A percentile compares a stretch with the other conserved stretches of the same genome.
phyloP scores from a whole-genome alignment of 306 rosid species.

The Acacia confusa region DNA sequence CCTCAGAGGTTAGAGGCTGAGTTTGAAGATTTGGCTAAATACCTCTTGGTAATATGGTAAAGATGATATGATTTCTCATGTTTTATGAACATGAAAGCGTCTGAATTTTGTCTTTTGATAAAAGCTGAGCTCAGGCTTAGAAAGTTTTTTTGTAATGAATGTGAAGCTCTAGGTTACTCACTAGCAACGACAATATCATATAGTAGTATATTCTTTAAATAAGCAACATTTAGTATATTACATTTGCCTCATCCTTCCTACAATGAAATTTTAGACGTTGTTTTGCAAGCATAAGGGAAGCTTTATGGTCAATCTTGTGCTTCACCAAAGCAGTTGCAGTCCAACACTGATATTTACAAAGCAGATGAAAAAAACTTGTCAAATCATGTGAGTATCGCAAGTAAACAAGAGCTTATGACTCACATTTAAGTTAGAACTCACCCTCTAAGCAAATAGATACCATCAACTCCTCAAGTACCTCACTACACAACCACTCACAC shows the following conservation, averaged over 20 bases:
- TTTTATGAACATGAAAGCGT: background rate
- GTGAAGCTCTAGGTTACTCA: too few species aligned
- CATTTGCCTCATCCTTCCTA: constrained; percentile 56
- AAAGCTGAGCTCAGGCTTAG: background rate
- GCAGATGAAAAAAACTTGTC: constrained; percentile 25
- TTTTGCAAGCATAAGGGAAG: constrained; percentile 66
- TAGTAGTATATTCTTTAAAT: too few species aligned
- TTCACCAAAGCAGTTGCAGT: constrained; percentile 64
- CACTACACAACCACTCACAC: background rate
- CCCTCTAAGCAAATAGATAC: background rate
- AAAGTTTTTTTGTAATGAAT: background rate
- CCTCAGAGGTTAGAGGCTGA: background rate
- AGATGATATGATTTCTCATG: too few species aligned
- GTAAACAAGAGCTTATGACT: background rate
- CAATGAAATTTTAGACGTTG: constrained; percentile 67
- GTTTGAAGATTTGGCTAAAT: too few species aligned
- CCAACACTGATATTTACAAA: constrained; percentile 74
- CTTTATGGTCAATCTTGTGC: constrained; percentile 66
- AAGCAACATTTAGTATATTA: constrained; percentile 53
- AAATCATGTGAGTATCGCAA: constrained; percentile 16
- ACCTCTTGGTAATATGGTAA: too few species aligned
- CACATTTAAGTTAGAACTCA: background rate
- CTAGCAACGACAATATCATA: too few species aligned
- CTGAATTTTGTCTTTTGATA: background rate
- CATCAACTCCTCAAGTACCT: background rate